Evolutionary conservation across 768 basidiomycete species (phyloP), one percentile per base, ranked within the genome.

Genomic region (Pisolithus marmoratus): DNA sequence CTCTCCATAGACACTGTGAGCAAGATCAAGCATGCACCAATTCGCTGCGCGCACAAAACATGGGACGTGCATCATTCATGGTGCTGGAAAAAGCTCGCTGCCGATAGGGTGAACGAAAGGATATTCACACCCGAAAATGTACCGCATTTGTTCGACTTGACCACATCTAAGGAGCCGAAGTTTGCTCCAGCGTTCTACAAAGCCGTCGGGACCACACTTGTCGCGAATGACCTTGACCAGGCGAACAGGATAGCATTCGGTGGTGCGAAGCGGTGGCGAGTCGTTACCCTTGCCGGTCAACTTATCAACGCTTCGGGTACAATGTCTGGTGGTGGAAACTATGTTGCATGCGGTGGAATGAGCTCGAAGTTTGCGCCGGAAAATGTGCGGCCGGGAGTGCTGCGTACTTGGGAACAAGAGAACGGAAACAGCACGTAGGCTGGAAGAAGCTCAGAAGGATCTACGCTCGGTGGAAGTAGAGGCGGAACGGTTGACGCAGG

Each of bases 271-370:
- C 75, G 95, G 38, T 96, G 90, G 86, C 78, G 94, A 24, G 94
- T 99, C 12, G 96, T 98, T 38, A 98, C 95, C 0, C 82, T 97
- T 1, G 83, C 84, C 5, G 96, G 96, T 0, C 89, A 95, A 64
- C 71, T 99, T 52, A 97, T 98, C 56, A 95, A 98, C 63, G 81
- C 87, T 0, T 94, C 90, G 0, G 96, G 96, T 54, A 91, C 94
- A 1, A 98, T 97, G 92, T 94, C 94, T 14, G 95, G 94, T 36
- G 95, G 95, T 60, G 96, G 96, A 1, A 82, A 73, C 7, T 77
- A 83, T 17, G 86, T 86, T 6, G 72, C 78, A 6, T 77, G 82
- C n/a, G 96, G 96, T 12, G 87, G 82, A 0, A 98, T 98, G 95
- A 94, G 89, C 70, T 90, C 89, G 36, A 96, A 93, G 69, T 73